Base-by-base conservation (phyloP, 2,329 filamentous ascomycete species). In the Botrytis hyacinthi region DNA sequence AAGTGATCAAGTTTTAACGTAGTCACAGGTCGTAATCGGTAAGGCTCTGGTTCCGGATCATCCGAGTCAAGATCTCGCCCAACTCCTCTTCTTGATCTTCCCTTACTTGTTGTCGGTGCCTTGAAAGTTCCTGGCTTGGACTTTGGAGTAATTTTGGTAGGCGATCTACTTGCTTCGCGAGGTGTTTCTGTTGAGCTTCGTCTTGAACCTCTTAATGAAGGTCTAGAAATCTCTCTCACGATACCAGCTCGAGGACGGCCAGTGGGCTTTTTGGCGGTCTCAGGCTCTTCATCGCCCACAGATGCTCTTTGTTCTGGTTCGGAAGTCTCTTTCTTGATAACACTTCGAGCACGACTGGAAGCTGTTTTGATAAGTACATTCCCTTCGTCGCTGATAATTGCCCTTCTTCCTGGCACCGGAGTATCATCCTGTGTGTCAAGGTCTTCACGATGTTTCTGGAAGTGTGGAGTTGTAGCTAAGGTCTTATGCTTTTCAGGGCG, bases 1-100 rank as follows among this genome's bases (percentile, higher is more conserved):
- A 93, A 93, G 82, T 92, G 86, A 35, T 83, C 81, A 1, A 85
- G 78, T 20, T 76, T 80, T 6, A 89, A 82, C 40, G 81, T 79
- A 22, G 79, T 72, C 7, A 86, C 61, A 0, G 84, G 82, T 40
- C 81, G 82, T 32, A 79, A 70, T 35, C 87, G 84, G 18, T 86
- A 79, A 32, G 82, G 82, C 74, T 81, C 80, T 29, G 81, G 76
- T 40, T 81, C 73, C 12, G 74, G 73, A 37, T 74, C 54, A 63
- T 76, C 44, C 2, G 44, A 44, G 29, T 59, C 57, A 46, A 48
- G 40, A 12, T 46, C 51, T 16, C 29, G 22, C 26, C 18, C 9
- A 22, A 12, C 12, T 60, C 20, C 29, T 40, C 44, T 66, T 35
- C 18, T 59, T n/a, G 32, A 14, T 40, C 10, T 59, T 32, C 46